Evolutionary conservation across 179 eudicot genomes (phyloP).

Genomic region (Gypsophila paniculata): DNA sequence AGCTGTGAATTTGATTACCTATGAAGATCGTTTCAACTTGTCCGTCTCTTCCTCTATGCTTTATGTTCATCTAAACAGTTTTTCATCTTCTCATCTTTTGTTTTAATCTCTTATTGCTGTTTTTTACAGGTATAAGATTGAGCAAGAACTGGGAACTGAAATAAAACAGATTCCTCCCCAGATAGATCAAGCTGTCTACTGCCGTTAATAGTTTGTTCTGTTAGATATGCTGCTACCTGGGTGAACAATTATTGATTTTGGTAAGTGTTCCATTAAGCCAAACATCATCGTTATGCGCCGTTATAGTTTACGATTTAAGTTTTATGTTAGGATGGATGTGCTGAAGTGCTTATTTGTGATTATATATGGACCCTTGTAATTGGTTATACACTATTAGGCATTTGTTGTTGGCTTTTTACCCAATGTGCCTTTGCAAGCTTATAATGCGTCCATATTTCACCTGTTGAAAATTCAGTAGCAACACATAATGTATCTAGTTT

Average conservation of each 20-base stretch:
- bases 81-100: constrained; percentile 1
- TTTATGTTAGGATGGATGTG: background rate
- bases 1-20: constrained; percentile 87
- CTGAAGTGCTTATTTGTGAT: background rate
- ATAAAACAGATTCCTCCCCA: constrained; percentile 46
- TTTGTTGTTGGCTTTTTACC: no score
- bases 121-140: constrained; percentile 63
- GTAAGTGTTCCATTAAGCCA: constrained; percentile 21
- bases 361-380: background rate
- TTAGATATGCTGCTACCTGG: background rate
- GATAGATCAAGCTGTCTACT: constrained; percentile 37
- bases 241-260: background rate
- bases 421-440: background rate
- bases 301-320: background rate
- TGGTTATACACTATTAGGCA: background rate
- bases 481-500: background rate
- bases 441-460: background rate
- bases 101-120: constrained; percentile 2
- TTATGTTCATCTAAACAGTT: background rate
- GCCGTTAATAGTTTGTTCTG: constrained; percentile 25
- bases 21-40: constrained; percentile 93
- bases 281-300: no score
- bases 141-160: constrained; percentile 50
- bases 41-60: constrained; percentile 25
- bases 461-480: no score